Evolutionary conservation across 345 rosid genomes (phyloP), one percentile per base, ranked within the genome.

Genomic region (Rhizophora apiculata): DNA sequence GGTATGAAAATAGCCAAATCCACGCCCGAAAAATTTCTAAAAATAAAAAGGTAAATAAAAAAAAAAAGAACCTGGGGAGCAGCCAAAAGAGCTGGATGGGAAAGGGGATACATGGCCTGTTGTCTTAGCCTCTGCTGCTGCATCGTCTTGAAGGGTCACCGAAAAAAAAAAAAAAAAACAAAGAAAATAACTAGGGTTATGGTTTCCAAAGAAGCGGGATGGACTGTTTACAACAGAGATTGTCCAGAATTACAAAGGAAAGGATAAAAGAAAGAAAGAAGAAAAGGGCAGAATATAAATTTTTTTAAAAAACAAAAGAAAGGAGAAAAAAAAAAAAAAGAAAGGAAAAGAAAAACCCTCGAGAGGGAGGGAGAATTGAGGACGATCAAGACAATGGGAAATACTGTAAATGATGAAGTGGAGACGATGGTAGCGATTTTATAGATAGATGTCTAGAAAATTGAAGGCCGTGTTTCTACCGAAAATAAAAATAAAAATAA

Each of bases 91-190:
- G 80, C 77, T 6, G 89, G 86, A 64, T 82, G 86, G 53, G 74
- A 84, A 71, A 84, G 85, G 67, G 83, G 89, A 85, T 85, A 82
- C 82, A 85, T 79, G 62, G 87, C 84, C 68, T 85, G 88, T 60
- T 83, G 89, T 78, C 76, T 83, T 53, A 85, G 77, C 81, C 88
- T 79, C 69, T 87, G 89, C 36, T 83, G 83, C 84, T 54, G 49
- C 49, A 43, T 75, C 49, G 34, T 51, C 57, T 15, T 43, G 15
- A 11, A 43, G 49, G 49, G 49, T 13, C 49, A 3, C 49, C 22
- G n/a, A 21, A 46, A 13, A 30, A 24, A 6, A 43, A 6, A n/a
- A 1, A 3, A 20, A 13, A n/a, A 56, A 15, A 4, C 6, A 5
- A 31, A 34, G 8, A 34, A 31, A 30, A 43, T 48, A 36, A 60